Evolutionary conservation across 192 early-diverging fungal species (phyloP).

Genomic region (Linnemannia schmuckeri): DNA sequence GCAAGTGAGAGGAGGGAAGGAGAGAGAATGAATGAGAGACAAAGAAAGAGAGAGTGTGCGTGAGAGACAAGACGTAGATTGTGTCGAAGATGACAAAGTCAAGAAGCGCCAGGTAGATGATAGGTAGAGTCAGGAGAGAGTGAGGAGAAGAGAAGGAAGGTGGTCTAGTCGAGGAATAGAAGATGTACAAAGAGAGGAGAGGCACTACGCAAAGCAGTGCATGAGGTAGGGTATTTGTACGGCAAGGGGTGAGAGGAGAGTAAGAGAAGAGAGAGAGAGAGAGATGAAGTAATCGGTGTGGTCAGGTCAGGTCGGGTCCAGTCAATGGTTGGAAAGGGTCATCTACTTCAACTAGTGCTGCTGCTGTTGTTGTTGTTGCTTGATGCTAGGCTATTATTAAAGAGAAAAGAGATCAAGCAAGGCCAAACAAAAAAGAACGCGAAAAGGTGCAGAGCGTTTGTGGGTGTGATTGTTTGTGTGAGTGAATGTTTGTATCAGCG

Average conservation of each 20-base stretch:
- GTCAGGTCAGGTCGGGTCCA: neutral
- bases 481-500: neutral
- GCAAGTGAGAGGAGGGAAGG: too few relatives aligned
- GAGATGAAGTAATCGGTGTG: neutral
- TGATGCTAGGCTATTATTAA: neutral
- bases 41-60: neutral
- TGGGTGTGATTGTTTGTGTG: neutral
- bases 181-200: neutral
- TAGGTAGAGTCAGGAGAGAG: neutral
- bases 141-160: neutral
- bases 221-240: neutral
- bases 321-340: slow-evolving; percentile 20
- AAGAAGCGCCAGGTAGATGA: neutral
- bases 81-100: neutral
- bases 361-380: neutral
- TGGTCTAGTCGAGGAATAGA: neutral
- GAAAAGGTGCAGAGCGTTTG: neutral
- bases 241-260: neutral
- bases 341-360: neutral
- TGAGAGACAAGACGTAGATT: neutral
- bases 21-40: neutral
- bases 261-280: neutral
- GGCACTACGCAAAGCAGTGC: neutral
- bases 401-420: neutral
- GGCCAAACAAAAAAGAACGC: neutral